Percentiles rank a stretch among this genome's conserved stretches.
Evolutionary conservation across 345 rosid species (phyloP).

Genomic region (Moricandia moricandioides): DNA sequence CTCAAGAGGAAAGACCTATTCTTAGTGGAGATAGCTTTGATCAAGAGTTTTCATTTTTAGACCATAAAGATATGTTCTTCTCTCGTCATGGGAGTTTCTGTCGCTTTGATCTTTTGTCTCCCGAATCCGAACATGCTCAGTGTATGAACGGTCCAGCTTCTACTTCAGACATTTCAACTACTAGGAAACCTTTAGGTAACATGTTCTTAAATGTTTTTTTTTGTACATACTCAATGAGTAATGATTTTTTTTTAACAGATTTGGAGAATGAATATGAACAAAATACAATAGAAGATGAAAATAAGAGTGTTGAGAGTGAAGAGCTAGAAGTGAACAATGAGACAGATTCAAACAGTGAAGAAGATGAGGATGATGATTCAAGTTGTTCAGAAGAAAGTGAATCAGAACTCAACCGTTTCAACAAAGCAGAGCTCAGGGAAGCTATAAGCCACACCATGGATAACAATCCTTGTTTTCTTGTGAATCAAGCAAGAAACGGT

Average conservation of each 20-base stretch:
- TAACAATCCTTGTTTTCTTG: slow-evolving; percentile 6
- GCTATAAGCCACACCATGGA: slow-evolving; percentile 36
- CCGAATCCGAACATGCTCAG: slow-evolving; percentile 26
- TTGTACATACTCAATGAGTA: background rate
- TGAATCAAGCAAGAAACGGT: slow-evolving; percentile 33
- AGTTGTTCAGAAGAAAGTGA: slow-evolving; percentile 42
- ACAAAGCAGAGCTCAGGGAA: slow-evolving; percentile 25
- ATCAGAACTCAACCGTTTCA: slow-evolving; percentile 18
- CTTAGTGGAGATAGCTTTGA: slow-evolving; percentile 68
- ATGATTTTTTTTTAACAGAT: slow-evolving; percentile 17
- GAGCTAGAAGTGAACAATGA: slow-evolving; percentile 26
- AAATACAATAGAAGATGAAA: background rate
- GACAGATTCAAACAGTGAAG: slow-evolving; percentile 40
- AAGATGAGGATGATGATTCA: slow-evolving; percentile 26
- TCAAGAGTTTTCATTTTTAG: slow-evolving; percentile 50
- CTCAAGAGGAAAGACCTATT: slow-evolving; percentile 74
- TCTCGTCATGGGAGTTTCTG: slow-evolving; percentile 78
- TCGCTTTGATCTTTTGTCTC: slow-evolving; percentile 16
- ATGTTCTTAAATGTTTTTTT: background rate
- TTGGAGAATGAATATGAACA: slow-evolving; percentile 32
- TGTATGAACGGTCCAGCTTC: slow-evolving; percentile 21
- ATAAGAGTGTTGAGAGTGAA: background rate
- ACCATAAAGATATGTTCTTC: slow-evolving; percentile 53
- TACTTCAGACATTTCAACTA: slow-evolving; percentile 14
- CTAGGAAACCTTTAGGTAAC: slow-evolving; percentile 28